Evolutionary conservation across 2,329 filamentous ascomycete species (phyloP).

Genomic region (Massarina eburnea): DNA sequence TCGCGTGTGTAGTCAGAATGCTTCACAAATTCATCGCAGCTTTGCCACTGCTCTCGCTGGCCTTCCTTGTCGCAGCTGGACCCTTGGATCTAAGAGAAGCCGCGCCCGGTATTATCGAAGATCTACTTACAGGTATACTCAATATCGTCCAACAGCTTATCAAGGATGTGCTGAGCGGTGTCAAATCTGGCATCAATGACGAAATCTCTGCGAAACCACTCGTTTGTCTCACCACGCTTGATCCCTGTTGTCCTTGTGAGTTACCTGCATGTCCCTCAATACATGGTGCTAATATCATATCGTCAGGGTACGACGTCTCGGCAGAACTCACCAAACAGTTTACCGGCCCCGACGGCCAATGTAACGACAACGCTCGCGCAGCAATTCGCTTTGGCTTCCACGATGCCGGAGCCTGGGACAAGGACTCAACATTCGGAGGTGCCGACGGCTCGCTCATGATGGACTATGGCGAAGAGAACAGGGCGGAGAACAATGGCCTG

Average conservation of each 20-base stretch:
- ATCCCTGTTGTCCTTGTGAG: conserved; percentile 36
- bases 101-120: conserved; percentile 25
- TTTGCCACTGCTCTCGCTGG: conserved; percentile 19
- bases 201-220: conserved; percentile 23
- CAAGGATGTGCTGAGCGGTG: conserved; percentile 30
- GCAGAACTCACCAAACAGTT: conserved; percentile 31
- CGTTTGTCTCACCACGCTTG: conserved; percentile 21
- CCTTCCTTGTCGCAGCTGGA: conserved; percentile 17
- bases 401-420: conserved; percentile 39
- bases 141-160: conserved; percentile 22
- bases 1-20: conserved; percentile 16
- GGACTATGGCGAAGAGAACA: conserved; percentile 37
- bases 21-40: conserved; percentile 15
- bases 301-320: conserved; percentile 34
- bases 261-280: conserved; percentile 1
- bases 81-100: conserved; percentile 25
- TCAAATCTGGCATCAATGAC: conserved; percentile 27
- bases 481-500: conserved; percentile 50
- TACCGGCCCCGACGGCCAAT: conserved; percentile 24
- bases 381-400: conserved; percentile 41
- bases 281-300: conserved; percentile 13
- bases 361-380: conserved; percentile 39
- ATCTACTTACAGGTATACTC: conserved; percentile 22
- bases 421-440: conserved; percentile 40
- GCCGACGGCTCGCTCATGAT: conserved; percentile 48